Percentiles rank a stretch among this genome's conserved stretches.
These are phyloP conservation scores for Boletus holoroseus DNA, from an alignment of 1,284 basidiomycete species.

Conservation along the genomic window DNA sequence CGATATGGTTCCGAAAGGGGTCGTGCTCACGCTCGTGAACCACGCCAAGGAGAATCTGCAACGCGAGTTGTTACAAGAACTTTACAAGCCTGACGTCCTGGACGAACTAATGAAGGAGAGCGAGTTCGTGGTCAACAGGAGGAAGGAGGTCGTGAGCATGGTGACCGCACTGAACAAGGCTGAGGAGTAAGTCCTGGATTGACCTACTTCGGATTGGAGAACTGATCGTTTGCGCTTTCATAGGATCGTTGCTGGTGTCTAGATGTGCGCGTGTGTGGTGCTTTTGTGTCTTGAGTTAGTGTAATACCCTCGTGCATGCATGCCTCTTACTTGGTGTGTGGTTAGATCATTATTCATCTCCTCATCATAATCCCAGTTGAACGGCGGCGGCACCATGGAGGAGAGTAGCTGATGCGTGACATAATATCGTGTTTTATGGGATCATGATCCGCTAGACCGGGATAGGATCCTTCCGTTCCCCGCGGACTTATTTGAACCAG, in stretches of 20 bases:
- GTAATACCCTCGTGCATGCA: constrained; percentile 30
- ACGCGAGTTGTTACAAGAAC: constrained; percentile 80
- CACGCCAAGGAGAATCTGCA: constrained; percentile 92
- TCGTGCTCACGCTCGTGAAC: constrained; percentile 89
- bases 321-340: constrained; percentile 18
- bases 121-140: constrained; percentile 74
- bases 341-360: constrained; percentile 17
- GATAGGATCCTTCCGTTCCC: neutral
- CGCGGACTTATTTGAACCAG: neutral
- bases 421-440: neutral
- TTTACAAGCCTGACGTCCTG: constrained; percentile 88
- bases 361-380: constrained; percentile 1
- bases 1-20: constrained; percentile 98
- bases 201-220: neutral
- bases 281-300: constrained; percentile 17
- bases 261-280: constrained; percentile 16
- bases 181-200: constrained; percentile 63
- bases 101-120: constrained; percentile 92
- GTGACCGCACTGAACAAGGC: constrained; percentile 86
- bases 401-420: neutral
- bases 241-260: constrained; percentile 33
- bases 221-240: constrained; percentile 8
- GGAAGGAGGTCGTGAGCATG: constrained; percentile 89
- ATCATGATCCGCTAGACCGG: neutral
- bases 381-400: neutral